Conservation (phyloP, 2,329 filamentous ascomycete species). For the Colletotrichum theobromicola region DNA sequence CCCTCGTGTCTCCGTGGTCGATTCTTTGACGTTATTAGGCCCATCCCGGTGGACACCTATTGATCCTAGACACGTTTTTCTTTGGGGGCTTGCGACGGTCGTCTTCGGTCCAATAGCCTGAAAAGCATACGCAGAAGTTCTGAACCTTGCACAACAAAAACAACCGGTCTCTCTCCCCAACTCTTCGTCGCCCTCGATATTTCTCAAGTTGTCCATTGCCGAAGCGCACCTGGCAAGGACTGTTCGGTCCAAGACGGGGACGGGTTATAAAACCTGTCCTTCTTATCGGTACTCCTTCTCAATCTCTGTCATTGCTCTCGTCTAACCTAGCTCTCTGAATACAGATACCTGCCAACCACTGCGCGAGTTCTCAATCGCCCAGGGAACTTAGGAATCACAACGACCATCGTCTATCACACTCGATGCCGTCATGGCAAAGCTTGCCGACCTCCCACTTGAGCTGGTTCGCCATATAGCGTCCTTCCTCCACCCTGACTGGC, state of each 20-base stretch:
- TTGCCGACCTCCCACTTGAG: background rate
- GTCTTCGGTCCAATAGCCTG: too few species aligned
- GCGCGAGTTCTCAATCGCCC: background rate
- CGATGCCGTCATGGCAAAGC: background rate
- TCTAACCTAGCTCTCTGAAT: background rate
- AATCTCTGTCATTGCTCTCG: background rate
- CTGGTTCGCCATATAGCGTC: background rate
- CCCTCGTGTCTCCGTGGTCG: background rate
- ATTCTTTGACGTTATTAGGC: background rate
- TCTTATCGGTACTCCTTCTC: background rate
- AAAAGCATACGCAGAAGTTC: too few species aligned
- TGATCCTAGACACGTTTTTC: background rate
- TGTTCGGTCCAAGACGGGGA: background rate
- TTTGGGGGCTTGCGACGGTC: background rate
- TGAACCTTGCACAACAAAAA: too few species aligned
- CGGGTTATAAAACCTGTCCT: rapidly evolving
- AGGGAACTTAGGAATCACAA: rapidly evolving
- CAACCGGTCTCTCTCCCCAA: too few species aligned
- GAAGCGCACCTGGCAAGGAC: background rate
- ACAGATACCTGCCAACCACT: background rate
- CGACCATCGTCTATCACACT: background rate
- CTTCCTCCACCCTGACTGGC: background rate
- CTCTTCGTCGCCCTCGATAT: too few species aligned
- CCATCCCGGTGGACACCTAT: background rate
- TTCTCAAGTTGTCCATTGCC: background rate